These are phyloP conservation scores for Penicillium silybi DNA, from an alignment of 495 filamentous ascomycete genomes.

Conservation along the genomic window DNA sequence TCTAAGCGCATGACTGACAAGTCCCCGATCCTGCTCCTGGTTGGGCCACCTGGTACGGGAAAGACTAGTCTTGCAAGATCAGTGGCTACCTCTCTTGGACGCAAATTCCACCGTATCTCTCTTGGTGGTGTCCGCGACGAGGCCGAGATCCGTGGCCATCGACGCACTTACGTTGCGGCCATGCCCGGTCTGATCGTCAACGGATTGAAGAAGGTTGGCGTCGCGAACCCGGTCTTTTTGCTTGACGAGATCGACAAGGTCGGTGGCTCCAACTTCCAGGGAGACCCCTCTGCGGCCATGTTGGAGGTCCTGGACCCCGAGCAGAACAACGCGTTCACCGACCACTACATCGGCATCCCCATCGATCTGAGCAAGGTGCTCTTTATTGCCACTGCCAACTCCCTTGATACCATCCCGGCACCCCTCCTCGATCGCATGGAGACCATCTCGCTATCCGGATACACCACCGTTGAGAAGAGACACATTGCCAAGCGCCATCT, in stretches of 20 bases:
- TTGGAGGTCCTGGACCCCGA: conserved; percentile 97
- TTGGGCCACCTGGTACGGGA: conserved; percentile 91
- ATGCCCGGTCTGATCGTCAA: conserved; percentile 97
- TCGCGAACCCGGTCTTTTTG: conserved; percentile 92
- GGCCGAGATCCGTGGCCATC: conserved; percentile 93
- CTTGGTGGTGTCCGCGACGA: conserved; percentile 95
- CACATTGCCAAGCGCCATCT: conserved; percentile 93
- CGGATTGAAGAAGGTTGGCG: conserved; percentile 92
- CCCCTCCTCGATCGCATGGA: conserved; percentile 98
- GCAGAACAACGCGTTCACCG: conserved; percentile 90
- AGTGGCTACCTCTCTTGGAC: conserved; percentile 82
- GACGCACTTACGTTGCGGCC: conserved; percentile 95
- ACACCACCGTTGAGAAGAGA: conserved; percentile 96
- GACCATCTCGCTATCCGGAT: conserved; percentile 84
- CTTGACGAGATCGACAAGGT: conserved; percentile 99
- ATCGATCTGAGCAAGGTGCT: conserved; percentile 95
- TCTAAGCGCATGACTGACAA: conserved; percentile 83
- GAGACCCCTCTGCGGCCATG: conserved; percentile 98
- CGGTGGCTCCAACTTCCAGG: conserved; percentile 86
- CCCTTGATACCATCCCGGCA: conserved; percentile 88
- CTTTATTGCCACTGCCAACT: conserved; percentile 98
- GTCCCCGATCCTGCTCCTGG: conserved; percentile 90
- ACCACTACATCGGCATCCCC: conserved; percentile 96
- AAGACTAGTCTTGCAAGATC: conserved; percentile 97
- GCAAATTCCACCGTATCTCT: conserved; percentile 97